These are phyloP conservation scores for Acmispon strigosus DNA, from an alignment of 306 rosid genomes.

Conservation along the genomic window DNA sequence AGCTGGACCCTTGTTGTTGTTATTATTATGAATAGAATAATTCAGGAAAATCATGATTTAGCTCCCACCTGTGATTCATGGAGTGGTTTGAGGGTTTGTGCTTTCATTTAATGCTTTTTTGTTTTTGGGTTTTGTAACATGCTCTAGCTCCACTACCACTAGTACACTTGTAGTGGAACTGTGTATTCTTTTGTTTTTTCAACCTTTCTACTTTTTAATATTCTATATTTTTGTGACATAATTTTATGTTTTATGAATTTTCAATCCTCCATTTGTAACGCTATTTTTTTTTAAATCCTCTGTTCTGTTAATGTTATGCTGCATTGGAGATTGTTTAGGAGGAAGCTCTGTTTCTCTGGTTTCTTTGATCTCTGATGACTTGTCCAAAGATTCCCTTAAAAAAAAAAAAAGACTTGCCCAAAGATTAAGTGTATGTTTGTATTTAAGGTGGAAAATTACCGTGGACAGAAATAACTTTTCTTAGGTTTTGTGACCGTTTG, in stretches of 20 bases:
- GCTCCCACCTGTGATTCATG: neutral
- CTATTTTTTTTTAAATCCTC: neutral
- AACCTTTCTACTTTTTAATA: neutral
- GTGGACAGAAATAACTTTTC: too few species aligned
- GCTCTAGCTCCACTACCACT: neutral
- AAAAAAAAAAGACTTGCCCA: too few species aligned
- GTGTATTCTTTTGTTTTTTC: neutral
- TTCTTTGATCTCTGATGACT: neutral
- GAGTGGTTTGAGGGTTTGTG: constrained; percentile 9
- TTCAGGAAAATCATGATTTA: neutral
- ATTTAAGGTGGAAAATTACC: too few species aligned
- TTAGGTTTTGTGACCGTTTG: too few species aligned
- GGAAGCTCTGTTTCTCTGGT: neutral
- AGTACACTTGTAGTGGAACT: neutral
- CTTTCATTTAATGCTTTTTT: neutral
- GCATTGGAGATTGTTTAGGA: neutral
- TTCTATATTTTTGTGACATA: neutral
- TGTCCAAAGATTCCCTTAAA: neutral
- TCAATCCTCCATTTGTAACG: constrained; percentile 1
- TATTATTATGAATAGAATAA: neutral
- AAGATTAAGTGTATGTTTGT: too few species aligned
- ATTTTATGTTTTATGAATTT: neutral
- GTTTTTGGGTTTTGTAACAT: neutral
- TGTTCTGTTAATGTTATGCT: neutral
- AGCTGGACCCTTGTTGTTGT: too few species aligned